phyloP scores from a whole-genome alignment of 208 protist species.

The Crithidia mellificae region DNA sequence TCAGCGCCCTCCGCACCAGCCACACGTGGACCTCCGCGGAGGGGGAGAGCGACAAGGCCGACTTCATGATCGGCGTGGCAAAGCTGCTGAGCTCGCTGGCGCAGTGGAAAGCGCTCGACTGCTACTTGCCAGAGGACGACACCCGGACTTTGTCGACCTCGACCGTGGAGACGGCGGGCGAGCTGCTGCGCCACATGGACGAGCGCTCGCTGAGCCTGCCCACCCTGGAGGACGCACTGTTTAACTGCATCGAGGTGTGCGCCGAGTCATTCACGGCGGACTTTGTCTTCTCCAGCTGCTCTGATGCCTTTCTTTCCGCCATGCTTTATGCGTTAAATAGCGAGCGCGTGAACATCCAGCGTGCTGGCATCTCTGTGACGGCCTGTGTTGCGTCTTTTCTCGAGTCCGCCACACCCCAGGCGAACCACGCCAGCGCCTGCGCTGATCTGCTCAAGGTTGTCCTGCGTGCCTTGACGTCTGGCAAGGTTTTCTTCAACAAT shows the following conservation, averaged over 20 bases:
- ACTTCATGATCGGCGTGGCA: slow-evolving; percentile 48
- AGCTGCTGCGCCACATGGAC: slow-evolving; percentile 60
- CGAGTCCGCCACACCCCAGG: slow-evolving; percentile 17
- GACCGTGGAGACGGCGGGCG: slow-evolving; percentile 46
- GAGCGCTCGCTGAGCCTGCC: slow-evolving; percentile 52
- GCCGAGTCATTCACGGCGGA: slow-evolving; percentile 61
- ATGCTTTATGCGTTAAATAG: slow-evolving; percentile 70
- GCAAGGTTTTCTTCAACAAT: slow-evolving; percentile 34
- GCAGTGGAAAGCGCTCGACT: slow-evolving; percentile 76
- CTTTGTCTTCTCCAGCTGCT: slow-evolving; percentile 52
- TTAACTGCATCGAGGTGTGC: slow-evolving; percentile 66
- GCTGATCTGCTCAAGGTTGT: slow-evolving; percentile 33
- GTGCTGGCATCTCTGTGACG: slow-evolving; percentile 58
- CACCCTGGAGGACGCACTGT: slow-evolving; percentile 59
- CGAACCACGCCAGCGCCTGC: slow-evolving; percentile 26
- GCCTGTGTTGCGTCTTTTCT: slow-evolving; percentile 49
- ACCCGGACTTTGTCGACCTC: slow-evolving; percentile 33
- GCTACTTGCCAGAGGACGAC: slow-evolving; percentile 57
- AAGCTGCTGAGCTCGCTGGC: slow-evolving; percentile 54
- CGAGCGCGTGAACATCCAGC: slow-evolving; percentile 55
- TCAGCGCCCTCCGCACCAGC: slow-evolving; percentile 16
- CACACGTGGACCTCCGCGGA: slow-evolving; percentile 40
- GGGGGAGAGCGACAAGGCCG: slow-evolving; percentile 51
- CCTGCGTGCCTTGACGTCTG: slow-evolving; percentile 31
- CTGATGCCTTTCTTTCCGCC: slow-evolving; percentile 57